A percentile compares a stretch with the other conserved stretches of the same genome.
Conservation (phyloP, 2,329 filamentous ascomycete genomes). For the Pleomassaria siparia region DNA sequence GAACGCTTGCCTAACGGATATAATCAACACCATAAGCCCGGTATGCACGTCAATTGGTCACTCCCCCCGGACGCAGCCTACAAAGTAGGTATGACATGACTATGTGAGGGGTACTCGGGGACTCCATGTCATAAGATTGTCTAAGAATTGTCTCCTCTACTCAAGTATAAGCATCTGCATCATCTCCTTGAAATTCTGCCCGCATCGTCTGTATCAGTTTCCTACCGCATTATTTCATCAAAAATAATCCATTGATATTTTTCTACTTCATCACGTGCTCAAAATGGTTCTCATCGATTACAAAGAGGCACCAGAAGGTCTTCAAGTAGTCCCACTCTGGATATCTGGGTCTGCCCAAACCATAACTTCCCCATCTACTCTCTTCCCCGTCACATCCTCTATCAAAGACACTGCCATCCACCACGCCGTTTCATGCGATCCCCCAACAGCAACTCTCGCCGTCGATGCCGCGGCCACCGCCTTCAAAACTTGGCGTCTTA, state of each 20-base stretch:
- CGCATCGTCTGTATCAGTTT: no score
- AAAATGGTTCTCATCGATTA: constrained; percentile 1
- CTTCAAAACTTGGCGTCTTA: constrained; percentile 32
- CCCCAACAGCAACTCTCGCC: constrained; percentile 18
- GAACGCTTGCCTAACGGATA: no score
- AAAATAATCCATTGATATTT: background rate
- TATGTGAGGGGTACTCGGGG: no score
- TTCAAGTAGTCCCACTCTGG: constrained; percentile 24
- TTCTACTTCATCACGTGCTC: background rate
- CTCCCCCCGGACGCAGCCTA: no score
- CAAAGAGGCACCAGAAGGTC: background rate
- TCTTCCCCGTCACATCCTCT: constrained; percentile 23
- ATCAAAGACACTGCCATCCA: constrained; percentile 23
- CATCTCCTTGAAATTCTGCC: no score
- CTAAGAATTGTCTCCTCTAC: no score
- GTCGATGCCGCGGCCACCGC: constrained; percentile 29
- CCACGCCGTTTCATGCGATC: constrained; percentile 23
- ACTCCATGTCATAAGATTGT: no score
- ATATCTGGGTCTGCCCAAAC: constrained; percentile 25
- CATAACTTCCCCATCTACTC: constrained; percentile 12
- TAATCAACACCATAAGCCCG: no score
- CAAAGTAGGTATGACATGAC: no score
- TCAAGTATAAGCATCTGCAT: no score
- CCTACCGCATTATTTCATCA: background rate
- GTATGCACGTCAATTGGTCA: no score